Base-by-base conservation (phyloP, 768 basidiomycete genomes). In the Flagelloscypha sp. region DNA sequence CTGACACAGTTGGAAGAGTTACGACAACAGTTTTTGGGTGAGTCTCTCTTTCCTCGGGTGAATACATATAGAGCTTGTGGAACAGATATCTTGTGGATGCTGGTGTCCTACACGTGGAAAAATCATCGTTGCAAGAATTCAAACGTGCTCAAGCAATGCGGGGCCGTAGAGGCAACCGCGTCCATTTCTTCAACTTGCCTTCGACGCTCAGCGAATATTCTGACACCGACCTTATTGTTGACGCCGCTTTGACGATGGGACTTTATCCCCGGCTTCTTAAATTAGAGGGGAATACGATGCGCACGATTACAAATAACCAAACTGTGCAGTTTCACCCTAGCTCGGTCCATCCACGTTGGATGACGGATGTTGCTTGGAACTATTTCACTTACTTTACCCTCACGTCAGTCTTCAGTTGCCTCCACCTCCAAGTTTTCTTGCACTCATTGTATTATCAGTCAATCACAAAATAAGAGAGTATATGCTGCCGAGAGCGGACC, bases 1-100 rank as follows among this genome's bases (percentile, higher is more conserved):
- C 63, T 99, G 33, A 81, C 89, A 59, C 90, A 95, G 58, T 94
- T 99, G 20, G 94, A 98, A 55, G 94, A 97, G 51, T 70, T 97
- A 23, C 78, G 93, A 19, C 89, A 92, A 50, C 94, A 99, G 53
- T 76, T 88, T 43, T 62, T 89, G 36, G 80, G 69, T 85, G 17
- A 21, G 19, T 37, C 15, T 13, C 22, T 35, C n/a, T 16, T 51
- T 54, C 43, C 46, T 55, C 6, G 48, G 49, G 45, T 50, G 27
- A 24, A 23, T 34, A 13, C 15, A 13, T n/a, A 27, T 37, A 40
- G 17, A 16, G 17, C 7, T 13, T 12, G 29, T 44, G 31, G 25
- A 46, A 35, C 40, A 87, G 85, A 13, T 92, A 94, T 58, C 61
- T 98, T 29, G 73, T 94, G 9, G 94, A 98, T 53, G 86, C 90